Percentiles rank a stretch among this genome's conserved stretches.
Conservation (phyloP, 306 rosid genomes). For the Herpetospermum pedunculosum region DNA sequence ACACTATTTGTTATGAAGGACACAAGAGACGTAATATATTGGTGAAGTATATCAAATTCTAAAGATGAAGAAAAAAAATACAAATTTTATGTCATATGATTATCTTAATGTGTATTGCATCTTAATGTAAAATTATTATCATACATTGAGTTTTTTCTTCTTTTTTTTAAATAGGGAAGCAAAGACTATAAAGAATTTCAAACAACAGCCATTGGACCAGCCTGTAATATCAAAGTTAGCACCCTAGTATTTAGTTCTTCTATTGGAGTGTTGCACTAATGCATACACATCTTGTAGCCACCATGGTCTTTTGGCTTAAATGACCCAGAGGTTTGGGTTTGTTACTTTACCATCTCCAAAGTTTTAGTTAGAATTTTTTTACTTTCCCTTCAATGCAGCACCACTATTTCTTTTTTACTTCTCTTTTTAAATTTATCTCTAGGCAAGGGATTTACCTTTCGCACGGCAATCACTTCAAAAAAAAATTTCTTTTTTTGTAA, state of each 20-base stretch:
- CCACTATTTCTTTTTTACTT: background rate
- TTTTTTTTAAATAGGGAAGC: background rate
- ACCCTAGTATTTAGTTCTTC: background rate
- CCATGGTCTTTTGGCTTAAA: background rate
- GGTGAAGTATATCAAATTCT: background rate
- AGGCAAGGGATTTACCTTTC: background rate
- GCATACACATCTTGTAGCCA: background rate
- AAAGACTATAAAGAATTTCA: background rate
- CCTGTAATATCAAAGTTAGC: background rate
- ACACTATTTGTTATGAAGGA: background rate
- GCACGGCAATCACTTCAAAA: background rate
- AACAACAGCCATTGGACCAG: background rate
- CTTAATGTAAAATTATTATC: background rate
- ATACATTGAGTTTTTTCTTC: background rate
- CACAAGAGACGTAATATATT: background rate
- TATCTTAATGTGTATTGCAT: background rate
- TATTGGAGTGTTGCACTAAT: background rate
- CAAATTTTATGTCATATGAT: background rate
- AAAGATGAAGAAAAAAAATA: background rate
- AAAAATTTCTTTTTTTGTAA: too few relatives aligned
- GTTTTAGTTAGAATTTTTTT: background rate
- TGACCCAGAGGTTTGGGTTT: background rate
- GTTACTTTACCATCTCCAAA: background rate
- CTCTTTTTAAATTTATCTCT: background rate
- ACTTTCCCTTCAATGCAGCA: background rate